Evolutionary conservation across 306 rosid genomes (phyloP), one percentile per base, ranked within the genome.

Genomic region (Astragalus membranaceus): DNA sequence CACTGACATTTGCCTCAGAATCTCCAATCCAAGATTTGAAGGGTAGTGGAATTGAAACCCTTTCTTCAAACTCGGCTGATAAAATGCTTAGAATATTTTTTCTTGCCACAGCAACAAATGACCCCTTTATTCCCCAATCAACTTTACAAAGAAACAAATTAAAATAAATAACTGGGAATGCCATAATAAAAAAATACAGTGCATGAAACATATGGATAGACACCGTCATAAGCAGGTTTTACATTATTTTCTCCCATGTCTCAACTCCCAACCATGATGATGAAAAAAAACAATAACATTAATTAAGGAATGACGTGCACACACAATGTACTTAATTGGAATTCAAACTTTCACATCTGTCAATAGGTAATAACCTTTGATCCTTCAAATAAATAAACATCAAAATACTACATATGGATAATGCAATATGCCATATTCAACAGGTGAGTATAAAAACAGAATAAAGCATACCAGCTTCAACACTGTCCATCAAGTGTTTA

Each of bases 381-480:
- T 46, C 62, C 49, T 51, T 70, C 35, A 60, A 60, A 75, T 54
- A 16, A 61, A 72, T 48, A 62, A 70, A 54, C 63, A 43, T 33
- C 63, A 12, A 59, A 67, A 60, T 47, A 36, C 39, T 32, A 33
- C 75, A 30, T 42, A 68, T 20, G 60, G 32, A 36, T 50, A 63
- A 26, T 13, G 37, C 33, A 26, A 10, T 2, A 51, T 49, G 56
- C 12, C 13, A 58, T 53, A 41, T 7, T 67, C 49, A 62, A 11
- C 66, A 46, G 36, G 52, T 4, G 51, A 51, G 47, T 33, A 12
- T 26, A 44, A 46, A 12, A 52, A 43, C 54, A 62, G 63, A 59
- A 60, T 15, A 67, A 54, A 52, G 49, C 84, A 69, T 86, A 92
- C 98, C 96, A 66, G 98, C 98, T 67, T 93, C 96, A 62, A 85